Conservation (phyloP, 805 yeast species). For the Ogataea kodamae region DNA sequence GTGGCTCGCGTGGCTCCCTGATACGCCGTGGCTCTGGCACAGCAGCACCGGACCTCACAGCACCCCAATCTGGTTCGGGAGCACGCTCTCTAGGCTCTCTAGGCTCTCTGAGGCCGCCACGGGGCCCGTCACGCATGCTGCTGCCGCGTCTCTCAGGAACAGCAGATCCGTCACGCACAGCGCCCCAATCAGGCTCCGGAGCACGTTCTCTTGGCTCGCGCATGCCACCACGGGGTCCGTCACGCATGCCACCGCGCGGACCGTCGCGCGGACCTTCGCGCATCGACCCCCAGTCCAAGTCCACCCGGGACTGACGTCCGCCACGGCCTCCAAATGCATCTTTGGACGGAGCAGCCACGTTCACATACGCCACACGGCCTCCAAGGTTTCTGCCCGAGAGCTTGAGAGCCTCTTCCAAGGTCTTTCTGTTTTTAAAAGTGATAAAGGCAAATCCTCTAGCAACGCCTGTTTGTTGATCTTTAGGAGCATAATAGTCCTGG, state of each 20-base stretch:
- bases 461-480: conserved; percentile 61
- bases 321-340: conserved; percentile 29
- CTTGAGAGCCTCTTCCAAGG: conserved; percentile 49
- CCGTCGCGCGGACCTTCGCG: conserved; percentile 32
- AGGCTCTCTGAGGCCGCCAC: conserved; percentile 30
- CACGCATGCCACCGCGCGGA: conserved; percentile 18
- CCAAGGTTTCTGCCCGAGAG: conserved; percentile 42
- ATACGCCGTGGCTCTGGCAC: conserved; percentile 21
- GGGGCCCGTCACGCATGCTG: no score
- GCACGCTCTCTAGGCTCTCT: conserved; percentile 19
- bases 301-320: conserved; percentile 29
- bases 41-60: conserved; percentile 35
- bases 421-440: conserved; percentile 43
- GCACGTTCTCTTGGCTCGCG: conserved; percentile 26
- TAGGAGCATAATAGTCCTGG: conserved; percentile 67
- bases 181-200: conserved; percentile 51
- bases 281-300: conserved; percentile 58
- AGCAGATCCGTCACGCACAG: conserved; percentile 28
- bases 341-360: conserved; percentile 57
- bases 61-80: conserved; percentile 45
- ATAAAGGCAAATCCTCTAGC: conserved; percentile 57
- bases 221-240: conserved; percentile 22
- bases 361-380: conserved; percentile 50
- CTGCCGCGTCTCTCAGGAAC: no score
- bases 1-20: conserved; percentile 30